Evolutionary conservation across 2,329 filamentous ascomycete species (phyloP).

Genomic region (Aspergillus felis): DNA sequence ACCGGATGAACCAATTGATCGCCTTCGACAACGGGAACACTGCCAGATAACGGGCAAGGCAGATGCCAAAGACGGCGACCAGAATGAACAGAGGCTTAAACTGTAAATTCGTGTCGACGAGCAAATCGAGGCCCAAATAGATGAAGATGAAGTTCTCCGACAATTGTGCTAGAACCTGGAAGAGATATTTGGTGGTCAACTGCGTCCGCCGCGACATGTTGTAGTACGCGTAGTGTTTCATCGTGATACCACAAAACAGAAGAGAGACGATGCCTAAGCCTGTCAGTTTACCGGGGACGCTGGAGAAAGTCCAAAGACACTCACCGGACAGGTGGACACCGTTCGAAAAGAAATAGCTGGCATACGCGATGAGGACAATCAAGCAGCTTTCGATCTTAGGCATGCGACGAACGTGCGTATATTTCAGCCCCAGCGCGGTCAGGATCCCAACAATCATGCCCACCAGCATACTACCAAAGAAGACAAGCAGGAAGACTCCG

Average conservation of each 20-base stretch:
- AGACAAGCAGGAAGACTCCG: conserved; percentile 90
- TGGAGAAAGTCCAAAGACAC: conserved; percentile 24
- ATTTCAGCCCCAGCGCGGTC: conserved; percentile 86
- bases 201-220: conserved; percentile 99
- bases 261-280: conserved; percentile 87
- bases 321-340: conserved; percentile 92
- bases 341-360: conserved; percentile 97
- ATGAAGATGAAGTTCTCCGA: conserved; percentile 99
- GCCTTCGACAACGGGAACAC: conserved; percentile 87
- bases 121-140: conserved; percentile 89
- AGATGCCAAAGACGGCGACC: conserved; percentile 86
- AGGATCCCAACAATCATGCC: conserved; percentile 81
- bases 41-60: conserved; percentile 84
- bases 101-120: conserved; percentile 80
- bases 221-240: conserved; percentile 99
- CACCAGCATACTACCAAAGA: conserved; percentile 90
- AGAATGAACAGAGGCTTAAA: conserved; percentile 96
- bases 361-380: conserved; percentile 89
- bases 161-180: conserved; percentile 88
- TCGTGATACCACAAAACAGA: conserved; percentile 93
- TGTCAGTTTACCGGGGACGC: conserved; percentile 10
- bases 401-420: conserved; percentile 86
- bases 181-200: conserved; percentile 95
- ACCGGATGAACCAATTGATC: conserved; percentile 91
- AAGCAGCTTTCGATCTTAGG: conserved; percentile 97